phyloP scores from a whole-genome alignment of 768 basidiomycete genomes.

The Tephrocybe sp. region DNA sequence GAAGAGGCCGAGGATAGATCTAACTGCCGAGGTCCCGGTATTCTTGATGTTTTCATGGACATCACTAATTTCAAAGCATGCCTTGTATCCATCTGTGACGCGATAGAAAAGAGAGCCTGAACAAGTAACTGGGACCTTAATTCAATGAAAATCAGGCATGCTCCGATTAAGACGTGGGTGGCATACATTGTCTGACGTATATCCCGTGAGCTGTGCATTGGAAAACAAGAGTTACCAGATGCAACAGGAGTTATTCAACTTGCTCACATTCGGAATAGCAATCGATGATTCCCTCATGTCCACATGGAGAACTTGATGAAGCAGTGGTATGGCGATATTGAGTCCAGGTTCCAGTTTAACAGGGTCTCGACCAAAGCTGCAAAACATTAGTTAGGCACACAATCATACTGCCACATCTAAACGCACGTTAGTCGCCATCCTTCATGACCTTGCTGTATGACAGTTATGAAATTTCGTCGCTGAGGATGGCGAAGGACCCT shows the following conservation, averaged over 20 bases:
- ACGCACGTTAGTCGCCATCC: conserved; percentile 46
- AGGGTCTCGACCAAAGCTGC: conserved; percentile 43
- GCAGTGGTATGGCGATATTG: conserved; percentile 41
- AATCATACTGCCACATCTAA: background rate
- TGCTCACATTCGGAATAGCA: conserved; percentile 38
- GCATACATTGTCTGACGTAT: conserved; percentile 30
- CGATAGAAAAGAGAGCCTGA: conserved; percentile 57
- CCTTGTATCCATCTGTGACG: conserved; percentile 47
- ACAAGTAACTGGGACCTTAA: conserved; percentile 45
- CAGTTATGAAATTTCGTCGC: conserved; percentile 39
- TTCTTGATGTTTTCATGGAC: conserved; percentile 47
- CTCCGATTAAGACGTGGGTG: background rate
- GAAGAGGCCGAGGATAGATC: conserved; percentile 52
- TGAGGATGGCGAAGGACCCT: background rate
- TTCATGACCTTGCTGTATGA: conserved; percentile 51
- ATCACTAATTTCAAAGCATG: conserved; percentile 42
- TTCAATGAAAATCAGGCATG: background rate
- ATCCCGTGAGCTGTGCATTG: conserved; percentile 26
- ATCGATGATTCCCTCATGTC: conserved; percentile 49
- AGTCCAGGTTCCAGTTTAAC: conserved; percentile 43
- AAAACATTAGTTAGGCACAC: background rate
- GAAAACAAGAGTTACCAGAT: background rate
- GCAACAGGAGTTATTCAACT: background rate
- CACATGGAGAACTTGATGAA: conserved; percentile 41
- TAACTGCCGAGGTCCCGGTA: conserved; percentile 52